Base-by-base conservation (phyloP, 441 rosid genomes). In the Omphalea diandra region DNA sequence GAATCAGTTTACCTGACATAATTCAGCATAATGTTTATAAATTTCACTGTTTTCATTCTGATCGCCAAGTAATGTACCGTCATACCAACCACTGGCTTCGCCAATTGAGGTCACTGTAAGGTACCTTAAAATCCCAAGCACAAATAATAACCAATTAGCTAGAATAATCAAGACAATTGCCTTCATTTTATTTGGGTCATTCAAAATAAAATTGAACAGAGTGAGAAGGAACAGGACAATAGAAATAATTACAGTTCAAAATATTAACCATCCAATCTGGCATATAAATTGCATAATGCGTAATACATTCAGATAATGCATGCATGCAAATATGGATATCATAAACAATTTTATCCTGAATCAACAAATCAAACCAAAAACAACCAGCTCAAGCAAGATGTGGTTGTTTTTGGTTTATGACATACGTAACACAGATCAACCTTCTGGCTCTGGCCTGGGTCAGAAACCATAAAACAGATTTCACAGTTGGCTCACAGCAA, bases 11-110 rank as follows among this genome's bases (percentile, higher is more conserved):
- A 94, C 99, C 98, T 95, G 97, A 76, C 99, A 95, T 64, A 93
- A 76, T 69, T 88, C 89, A 32, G 96, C 86, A 79, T 93, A 95
- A 82, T 93, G 97, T 79, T 79, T 88, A 63, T 86, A 93, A 46
- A 87, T 85, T 62, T 93, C 93, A 64, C 98, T 93, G 80, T 59
- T 81, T 84, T 90, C 97, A 80, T 95, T 94, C 77, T 84, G 97
- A 83, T 95, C 97, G 38, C 97, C 93, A 0, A 91, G 89, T 73
- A 95, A 84, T 2, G 94, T 86, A 71, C 97, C 98, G 44, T 97
- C 98, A 70, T 82, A 93, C 97, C 98, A 93, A 63, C 96, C 94
- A 58, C 83, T 87, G 75, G 88, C 83, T 83, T 88, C 97, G 76
- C 84, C 81, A 70, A 75, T 81, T 41, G 89, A 82, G 56, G 92